Evolutionary conservation across 208 protist genomes (phyloP), one percentile per base, ranked within the genome.

Genomic region (Blechomonas ayalai): DNA sequence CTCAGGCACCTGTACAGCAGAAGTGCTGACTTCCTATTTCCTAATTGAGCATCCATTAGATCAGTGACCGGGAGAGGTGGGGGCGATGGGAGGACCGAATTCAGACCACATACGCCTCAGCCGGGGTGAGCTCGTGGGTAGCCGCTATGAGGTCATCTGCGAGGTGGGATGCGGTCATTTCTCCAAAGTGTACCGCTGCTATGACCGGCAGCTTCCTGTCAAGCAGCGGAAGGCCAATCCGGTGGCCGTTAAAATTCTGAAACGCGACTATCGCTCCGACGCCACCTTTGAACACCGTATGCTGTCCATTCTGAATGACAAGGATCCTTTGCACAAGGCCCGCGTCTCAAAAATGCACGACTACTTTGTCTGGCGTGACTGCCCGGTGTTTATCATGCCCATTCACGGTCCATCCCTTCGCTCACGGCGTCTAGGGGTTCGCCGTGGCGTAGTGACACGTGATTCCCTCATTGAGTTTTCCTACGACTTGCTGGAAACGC

Each of bases 161-260:
- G 62, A 86, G 36, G 56, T 87, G 6, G 86, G 86, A 15, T 73
- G 60, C 5, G 86, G 86, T 22, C 83, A 91, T 55, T 94, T 94
- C 35, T 84, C 79, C 12, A 87, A 75, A 26, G 82, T 94, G 22
- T 94, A 90, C 43, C 63, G 63, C 18, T 78, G 69, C 20, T 46
- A 67, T 12, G 78, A 88, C 40, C 8, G 70, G 0, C 19, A 61
- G 1, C 15, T 35, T 9, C 27, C 39, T 9, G 31, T 23, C 15
- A 29, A 41, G 25, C 51, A 68, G 19, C 20, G 22, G 6, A 62
- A 46, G 23, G 32, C 39, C 1, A 47, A 47, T 22, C 34, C 55
- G 13, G 53, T 94, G 5, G 85, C 85, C 1, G 66, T 91, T 44
- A 94, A 94, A 50, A 70, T 90, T 27, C 53, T 94, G 22, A 88